Base-by-base conservation (phyloP, 345 rosid species). In the Lumnitzera littorea region DNA sequence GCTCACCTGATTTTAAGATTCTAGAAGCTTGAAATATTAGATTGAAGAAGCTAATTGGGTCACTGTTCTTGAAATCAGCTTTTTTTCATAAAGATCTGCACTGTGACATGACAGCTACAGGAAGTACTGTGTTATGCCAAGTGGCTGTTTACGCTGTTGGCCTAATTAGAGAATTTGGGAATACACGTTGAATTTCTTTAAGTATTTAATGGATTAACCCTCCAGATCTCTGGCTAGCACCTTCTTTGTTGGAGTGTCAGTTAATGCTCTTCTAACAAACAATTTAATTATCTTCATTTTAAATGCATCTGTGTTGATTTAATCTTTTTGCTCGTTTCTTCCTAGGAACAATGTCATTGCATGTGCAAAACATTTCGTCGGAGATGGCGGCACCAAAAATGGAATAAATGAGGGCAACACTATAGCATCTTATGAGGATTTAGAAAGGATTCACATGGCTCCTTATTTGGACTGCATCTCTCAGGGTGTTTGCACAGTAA, bases 331-430 rank as follows among this genome's bases (percentile, higher is more conserved):
- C 58, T 63, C 46, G 47, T 52, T 75, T 78, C 66, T 58, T 72
- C 27, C 51, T 77, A 89, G 96, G 64, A 76, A 89, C 66, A 87
- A 86, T 51, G 79, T 89, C 16, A 70, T 86, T 61, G 96, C 96
- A 1, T 88, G 96, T 68, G 96, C 92, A 29, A 89, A 91, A 81
- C 98, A 91, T 72, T 91, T 89, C 80, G 98, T 82, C 62, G 98
- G 96, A 71, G 96, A 91, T 72, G 96, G 95, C 57, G 96, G 98
- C 53, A 91, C 98, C 0, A 74, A 81, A 20, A 65, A 62, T 48
- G 98, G 92, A 27, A 13, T 77, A 64, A 91, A 86, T 65, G 95
- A 91, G 72, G 96, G 95, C 61, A 80, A 89, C 72, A 83, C 95
- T 24, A 41, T 77, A 46, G 67, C 67, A 1, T 73, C 88, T 27